Conservation (phyloP, 306 rosid species). For the Rosa chinensis region DNA sequence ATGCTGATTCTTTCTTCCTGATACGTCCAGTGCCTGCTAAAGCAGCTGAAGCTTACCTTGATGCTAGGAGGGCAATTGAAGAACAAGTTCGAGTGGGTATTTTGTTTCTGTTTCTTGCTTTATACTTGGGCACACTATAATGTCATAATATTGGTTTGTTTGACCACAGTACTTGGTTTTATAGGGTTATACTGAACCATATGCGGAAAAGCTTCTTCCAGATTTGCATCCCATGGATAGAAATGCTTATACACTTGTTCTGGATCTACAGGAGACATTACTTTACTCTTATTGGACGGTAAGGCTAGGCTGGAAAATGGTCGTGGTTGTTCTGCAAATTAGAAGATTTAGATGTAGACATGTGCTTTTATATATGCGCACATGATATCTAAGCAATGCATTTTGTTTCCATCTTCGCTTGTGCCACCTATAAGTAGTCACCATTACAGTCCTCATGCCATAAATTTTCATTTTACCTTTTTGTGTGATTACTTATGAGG, state of each 20-base stretch:
- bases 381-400: neutral
- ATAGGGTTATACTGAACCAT: conserved; percentile 88
- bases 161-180: conserved; percentile 31
- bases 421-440: neutral
- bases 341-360: neutral
- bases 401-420: neutral
- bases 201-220: conserved; percentile 93
- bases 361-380: neutral
- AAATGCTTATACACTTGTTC: conserved; percentile 89
- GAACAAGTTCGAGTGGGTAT: conserved; percentile 70
- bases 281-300: conserved; percentile 92
- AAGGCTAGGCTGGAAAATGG: conserved; percentile 34
- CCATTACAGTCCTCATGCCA: neutral
- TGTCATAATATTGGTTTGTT: conserved; percentile 2
- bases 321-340: neutral
- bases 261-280: conserved; percentile 92
- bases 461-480: neutral
- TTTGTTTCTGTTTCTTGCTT: conserved; percentile 21
- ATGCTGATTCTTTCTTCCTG: conserved; percentile 32
- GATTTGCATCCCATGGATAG: conserved; percentile 83
- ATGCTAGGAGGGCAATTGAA: conserved; percentile 72
- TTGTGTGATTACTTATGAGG: conserved; percentile 12
- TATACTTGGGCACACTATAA: conserved; percentile 10
- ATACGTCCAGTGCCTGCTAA: conserved; percentile 74
- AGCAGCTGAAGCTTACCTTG: conserved; percentile 74